Conservation (phyloP, 2,329 filamentous ascomycete genomes). For the Triangularia setosa region DNA sequence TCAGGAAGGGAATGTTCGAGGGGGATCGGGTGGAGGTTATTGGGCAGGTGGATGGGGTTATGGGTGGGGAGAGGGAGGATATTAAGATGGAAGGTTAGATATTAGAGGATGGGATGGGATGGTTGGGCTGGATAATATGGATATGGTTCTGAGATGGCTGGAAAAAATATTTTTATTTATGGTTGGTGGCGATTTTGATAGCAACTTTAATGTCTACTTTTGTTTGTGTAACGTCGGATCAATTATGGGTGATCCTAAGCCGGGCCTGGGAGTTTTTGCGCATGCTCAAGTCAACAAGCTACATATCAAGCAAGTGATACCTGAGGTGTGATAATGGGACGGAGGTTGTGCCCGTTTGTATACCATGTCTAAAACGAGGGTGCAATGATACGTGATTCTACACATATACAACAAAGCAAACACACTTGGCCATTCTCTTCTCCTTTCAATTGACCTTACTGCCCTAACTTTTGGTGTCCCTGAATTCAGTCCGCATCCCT, state of each 20-base stretch:
- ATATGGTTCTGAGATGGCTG: neutral
- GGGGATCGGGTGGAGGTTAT: slow-evolving; percentile 43
- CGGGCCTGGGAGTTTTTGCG: too few species aligned
- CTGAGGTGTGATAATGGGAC: too few species aligned
- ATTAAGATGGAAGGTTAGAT: neutral
- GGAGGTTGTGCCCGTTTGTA: too few species aligned
- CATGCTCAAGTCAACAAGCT: too few species aligned
- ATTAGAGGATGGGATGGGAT: neutral
- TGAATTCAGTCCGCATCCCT: neutral
- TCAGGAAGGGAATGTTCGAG: slow-evolving; percentile 39
- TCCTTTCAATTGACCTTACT: too few species aligned
- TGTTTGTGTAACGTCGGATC: too few species aligned
- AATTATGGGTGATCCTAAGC: too few species aligned
- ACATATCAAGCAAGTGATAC: too few species aligned
- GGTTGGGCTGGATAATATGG: neutral
- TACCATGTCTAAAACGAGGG: neutral
- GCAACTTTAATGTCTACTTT: neutral
- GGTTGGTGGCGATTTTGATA: neutral
- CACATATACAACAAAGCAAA: neutral
- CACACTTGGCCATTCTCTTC: neutral
- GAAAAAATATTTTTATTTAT: neutral
- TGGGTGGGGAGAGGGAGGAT: neutral
- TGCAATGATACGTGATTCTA: neutral
- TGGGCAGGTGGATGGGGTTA: slow-evolving; percentile 7
- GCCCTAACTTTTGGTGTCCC: neutral